Evolutionary conservation across 1,284 basidiomycete species (phyloP).

Genomic region (Leccinum huronense): DNA sequence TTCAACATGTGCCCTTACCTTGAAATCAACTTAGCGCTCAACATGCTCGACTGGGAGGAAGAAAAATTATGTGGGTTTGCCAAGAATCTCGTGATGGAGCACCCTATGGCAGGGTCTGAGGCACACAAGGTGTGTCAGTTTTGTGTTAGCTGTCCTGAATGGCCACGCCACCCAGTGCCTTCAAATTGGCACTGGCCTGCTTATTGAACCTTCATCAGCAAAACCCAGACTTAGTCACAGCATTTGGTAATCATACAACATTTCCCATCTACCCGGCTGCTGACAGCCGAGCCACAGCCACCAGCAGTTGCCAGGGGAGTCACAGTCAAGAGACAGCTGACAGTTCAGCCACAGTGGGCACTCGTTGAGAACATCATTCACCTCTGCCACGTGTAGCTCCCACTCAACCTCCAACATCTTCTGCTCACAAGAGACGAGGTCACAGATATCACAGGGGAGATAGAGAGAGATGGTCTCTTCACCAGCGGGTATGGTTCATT

Average conservation of each 20-base stretch:
- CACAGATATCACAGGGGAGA: background rate
- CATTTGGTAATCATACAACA: no score
- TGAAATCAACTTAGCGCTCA: background rate
- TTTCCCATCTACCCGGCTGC: no score
- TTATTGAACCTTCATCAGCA: no score
- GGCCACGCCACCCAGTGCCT: no score
- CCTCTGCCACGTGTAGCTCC: background rate
- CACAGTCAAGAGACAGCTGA: no score
- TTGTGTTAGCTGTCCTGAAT: no score
- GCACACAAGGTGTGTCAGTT: no score
- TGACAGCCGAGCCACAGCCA: no score
- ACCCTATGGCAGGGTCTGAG: background rate
- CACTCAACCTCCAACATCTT: background rate
- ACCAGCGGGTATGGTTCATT: no score
- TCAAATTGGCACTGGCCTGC: no score
- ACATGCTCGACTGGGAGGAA: background rate
- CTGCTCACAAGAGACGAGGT: background rate
- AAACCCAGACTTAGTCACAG: no score
- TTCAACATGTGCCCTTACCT: background rate
- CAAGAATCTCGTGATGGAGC: background rate
- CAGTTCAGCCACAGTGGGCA: background rate
- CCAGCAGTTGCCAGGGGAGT: no score
- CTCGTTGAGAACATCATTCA: background rate
- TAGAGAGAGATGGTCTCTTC: background rate
- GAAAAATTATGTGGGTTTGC: background rate